Evolutionary conservation across 306 rosid genomes (phyloP), one percentile per base, ranked within the genome.

Genomic region (Boehmeria nivea): DNA sequence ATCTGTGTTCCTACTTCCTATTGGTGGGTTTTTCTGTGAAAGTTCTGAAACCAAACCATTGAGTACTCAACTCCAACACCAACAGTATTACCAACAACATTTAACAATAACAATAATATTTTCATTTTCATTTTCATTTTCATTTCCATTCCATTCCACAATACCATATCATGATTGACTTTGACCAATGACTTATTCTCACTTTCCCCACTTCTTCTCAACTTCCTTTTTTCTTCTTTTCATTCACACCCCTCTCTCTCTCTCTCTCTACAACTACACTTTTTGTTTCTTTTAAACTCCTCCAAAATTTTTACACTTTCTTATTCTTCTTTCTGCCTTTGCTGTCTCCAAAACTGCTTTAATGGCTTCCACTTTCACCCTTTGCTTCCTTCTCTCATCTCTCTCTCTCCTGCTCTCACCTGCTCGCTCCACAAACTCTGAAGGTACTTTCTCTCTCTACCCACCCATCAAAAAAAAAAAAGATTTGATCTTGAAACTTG

Each of bases 381-480:
- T 57, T 20, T 39, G 64, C 26, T 10, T 61, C 56, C 53, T 70
- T 17, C 58, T 75, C 44, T 12, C 66, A 48, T 60, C 68, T 54
- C 62, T 66, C 33, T 33, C 71, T n/a, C 55, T 47, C 44, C 16
- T 51, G 8, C 39, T 75, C 31, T 61, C 81, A 6, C 76, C 70
- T 61, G 64, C 64, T 27, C 16, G 67, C 59, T 71, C 81, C 8
- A 71, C 84, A 14, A 71, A 79, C 54, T 64, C 78, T 47, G 78
- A 78, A 78, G 84, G 84, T 78, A 71, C 37, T 51, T 51, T 51
- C 28, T 49, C 26, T 20, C 26, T 23, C 54, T 3, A 45, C 17
- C 16, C 4, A 17, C 17, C 46, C 18, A 13, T 18, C 20, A 47
- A 48, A 12, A 3, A 8, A 21, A n/a, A n/a, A n/a, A n/a, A n/a